phyloP scores from a whole-genome alignment of 2,329 filamentous ascomycete genomes.

The Aspergillus alliaceus region DNA sequence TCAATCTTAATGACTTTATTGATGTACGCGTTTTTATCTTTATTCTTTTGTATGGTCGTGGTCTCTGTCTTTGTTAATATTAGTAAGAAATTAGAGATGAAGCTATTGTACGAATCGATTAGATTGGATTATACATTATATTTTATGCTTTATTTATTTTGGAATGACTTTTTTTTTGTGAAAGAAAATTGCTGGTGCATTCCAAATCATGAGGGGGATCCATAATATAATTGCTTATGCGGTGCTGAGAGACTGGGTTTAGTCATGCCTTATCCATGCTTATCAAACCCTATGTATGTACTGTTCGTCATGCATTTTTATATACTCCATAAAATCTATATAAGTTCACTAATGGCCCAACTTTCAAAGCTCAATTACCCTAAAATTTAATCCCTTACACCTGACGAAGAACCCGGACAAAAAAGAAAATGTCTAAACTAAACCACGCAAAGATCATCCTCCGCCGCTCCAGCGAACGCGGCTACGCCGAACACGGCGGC shows the following conservation, averaged over 20 bases:
- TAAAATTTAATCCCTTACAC: too few species aligned
- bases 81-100: not conserved
- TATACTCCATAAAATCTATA: too few species aligned
- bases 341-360: too few species aligned
- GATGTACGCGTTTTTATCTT: not conserved
- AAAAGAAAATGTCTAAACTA: slow-evolving; percentile 59
- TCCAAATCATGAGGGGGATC: not conserved
- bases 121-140: not conserved
- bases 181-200: not conserved
- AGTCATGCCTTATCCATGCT: not conserved
- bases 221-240: not conserved
- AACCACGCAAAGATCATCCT: slow-evolving; percentile 71
- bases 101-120: not conserved
- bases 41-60: not conserved
- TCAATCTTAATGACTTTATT: not conserved
- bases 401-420: too few species aligned
- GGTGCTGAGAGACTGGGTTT: not conserved
- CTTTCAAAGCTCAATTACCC: not conserved
- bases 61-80: not conserved
- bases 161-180: too few species aligned
- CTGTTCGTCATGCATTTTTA: not conserved
- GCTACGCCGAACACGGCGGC: slow-evolving; percentile 78
- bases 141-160: too few species aligned
- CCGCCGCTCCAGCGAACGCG: slow-evolving; percentile 69
- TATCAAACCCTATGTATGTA: not conserved